Base-by-base conservation (phyloP, 495 filamentous ascomycete species). In the Penicillium turbatum region DNA sequence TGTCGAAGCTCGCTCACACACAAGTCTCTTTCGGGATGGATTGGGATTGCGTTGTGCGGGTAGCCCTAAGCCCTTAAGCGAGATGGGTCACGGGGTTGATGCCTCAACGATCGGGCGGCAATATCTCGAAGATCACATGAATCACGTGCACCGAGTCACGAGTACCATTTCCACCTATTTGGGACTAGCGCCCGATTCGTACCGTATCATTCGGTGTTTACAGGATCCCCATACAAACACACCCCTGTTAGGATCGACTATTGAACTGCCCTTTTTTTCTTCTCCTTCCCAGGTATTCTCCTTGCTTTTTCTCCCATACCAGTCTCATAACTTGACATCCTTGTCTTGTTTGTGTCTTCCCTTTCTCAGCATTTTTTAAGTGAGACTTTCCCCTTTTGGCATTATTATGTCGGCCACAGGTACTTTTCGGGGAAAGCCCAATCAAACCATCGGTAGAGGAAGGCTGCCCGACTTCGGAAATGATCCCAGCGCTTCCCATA, bases 401-500 rank as follows among this genome's bases (percentile, higher is more conserved):
- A 48, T 48, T 50, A 68, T 56, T 41, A 87, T 86, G 84, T 86
- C 84, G 62, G 72, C 79, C 56, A 73, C 82, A 42, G 82, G 76
- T 50, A 76, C 74, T 50, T 76, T 72, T 67, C 67, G 69, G 58
- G 72, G 72, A 53, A 75, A 71, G 48, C 60, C 63, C 62, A 75
- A 76, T 61, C 74, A 71, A 60, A 74, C 72, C n/a, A 72, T 74
- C 59, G 74, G 80, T 51, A 80, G 89, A 70, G 84, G 82, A 52
- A 80, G 80, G 60, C 74, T 85, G 54, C 86, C 87, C 56, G 72
- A 79, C 51, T 91, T 89, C 64, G 75, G 76, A 56, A 82, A 80
- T 66, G 87, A 80, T 70, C 82, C 89, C 31, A 53, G 52, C 35
- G 67, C 75, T 46, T 93, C 89, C 29, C 83, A 78, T 66, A 96